A percentile compares a stretch with the other conserved stretches of the same genome.
These are phyloP conservation scores for Neltuma alba DNA, from an alignment of 306 rosid genomes.

Conservation along the genomic window DNA sequence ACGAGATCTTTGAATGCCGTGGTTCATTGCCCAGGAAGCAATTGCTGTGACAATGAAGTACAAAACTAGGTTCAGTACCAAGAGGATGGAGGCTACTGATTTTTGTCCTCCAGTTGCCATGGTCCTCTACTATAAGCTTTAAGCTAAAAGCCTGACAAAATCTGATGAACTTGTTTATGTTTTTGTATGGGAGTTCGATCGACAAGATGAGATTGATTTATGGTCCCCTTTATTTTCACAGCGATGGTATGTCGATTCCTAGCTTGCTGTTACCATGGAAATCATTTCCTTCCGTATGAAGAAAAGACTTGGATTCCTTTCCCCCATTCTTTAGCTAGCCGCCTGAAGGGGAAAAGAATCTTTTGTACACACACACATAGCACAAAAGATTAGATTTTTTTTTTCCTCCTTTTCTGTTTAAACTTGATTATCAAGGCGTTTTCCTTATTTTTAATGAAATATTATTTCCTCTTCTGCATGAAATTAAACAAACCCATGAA, in stretches of 20 bases:
- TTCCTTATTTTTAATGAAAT: no score
- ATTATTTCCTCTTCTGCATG: no score
- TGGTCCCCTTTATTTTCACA: background rate
- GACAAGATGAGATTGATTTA: slow-evolving; percentile 4
- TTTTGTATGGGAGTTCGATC: slow-evolving; percentile 24
- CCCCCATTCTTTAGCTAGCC: slow-evolving; percentile 45
- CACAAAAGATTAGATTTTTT: no score
- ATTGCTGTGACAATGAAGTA: slow-evolving; percentile 67
- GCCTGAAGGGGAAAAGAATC: slow-evolving; percentile 48
- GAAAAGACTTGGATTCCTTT: slow-evolving; percentile 64
- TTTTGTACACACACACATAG: no score
- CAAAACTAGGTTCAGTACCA: slow-evolving; percentile 61
- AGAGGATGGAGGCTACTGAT: slow-evolving; percentile 62
- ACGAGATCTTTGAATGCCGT: slow-evolving; percentile 65
- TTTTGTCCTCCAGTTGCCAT: slow-evolving; percentile 71
- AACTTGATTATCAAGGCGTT: no score
- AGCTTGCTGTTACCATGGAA: slow-evolving; percentile 36
- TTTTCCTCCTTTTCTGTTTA: no score
- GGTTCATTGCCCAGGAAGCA: slow-evolving; percentile 86
- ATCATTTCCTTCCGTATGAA: slow-evolving; percentile 48
- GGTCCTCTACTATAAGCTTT: slow-evolving; percentile 1
- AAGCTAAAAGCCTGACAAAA: slow-evolving; percentile 30
- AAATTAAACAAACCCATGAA: no score
- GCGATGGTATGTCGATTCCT: slow-evolving; percentile 34
- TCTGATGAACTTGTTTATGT: slow-evolving; percentile 25